phyloP scores from a whole-genome alignment of 371 early-diverging fungal species.

The Nosema bombycis region DNA sequence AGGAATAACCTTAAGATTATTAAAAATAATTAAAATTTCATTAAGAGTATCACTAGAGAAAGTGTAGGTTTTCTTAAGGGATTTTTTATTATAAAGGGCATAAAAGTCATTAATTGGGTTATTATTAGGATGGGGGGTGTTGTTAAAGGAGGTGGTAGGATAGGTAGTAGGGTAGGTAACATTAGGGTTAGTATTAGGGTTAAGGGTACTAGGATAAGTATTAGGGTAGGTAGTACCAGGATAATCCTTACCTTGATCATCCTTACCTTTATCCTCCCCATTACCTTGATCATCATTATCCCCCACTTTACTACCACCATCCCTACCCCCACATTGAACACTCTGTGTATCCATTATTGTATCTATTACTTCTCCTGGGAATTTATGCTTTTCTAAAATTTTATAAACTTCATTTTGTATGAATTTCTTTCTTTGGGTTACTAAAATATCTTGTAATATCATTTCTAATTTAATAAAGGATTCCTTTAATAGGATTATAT shows the following conservation, averaged over 20 bases:
- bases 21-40: not conserved
- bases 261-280: not conserved
- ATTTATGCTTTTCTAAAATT: conserved; percentile 24
- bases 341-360: conserved; percentile 1
- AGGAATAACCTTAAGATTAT: not conserved
- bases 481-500: conserved; percentile 30
- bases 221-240: not conserved
- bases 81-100: not conserved
- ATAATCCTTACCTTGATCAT: not conserved
- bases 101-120: conserved; percentile 14
- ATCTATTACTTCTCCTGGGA: conserved; percentile 34
- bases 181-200: not conserved
- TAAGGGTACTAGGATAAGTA: not conserved
- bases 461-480: conserved; percentile 23
- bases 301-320: not conserved
- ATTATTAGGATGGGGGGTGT: not conserved
- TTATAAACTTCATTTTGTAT: conserved; percentile 22
- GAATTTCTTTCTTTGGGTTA: conserved; percentile 27
- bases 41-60: conserved; percentile 7
- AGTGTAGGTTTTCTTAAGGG: not conserved
- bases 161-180: not conserved
- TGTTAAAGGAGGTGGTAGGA: not conserved
- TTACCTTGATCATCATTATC: not conserved
- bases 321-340: not conserved
- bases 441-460: conserved; percentile 34